phyloP scores from a whole-genome alignment of 2,329 filamentous ascomycete species.

The Ceratocystis eucalypticola region DNA sequence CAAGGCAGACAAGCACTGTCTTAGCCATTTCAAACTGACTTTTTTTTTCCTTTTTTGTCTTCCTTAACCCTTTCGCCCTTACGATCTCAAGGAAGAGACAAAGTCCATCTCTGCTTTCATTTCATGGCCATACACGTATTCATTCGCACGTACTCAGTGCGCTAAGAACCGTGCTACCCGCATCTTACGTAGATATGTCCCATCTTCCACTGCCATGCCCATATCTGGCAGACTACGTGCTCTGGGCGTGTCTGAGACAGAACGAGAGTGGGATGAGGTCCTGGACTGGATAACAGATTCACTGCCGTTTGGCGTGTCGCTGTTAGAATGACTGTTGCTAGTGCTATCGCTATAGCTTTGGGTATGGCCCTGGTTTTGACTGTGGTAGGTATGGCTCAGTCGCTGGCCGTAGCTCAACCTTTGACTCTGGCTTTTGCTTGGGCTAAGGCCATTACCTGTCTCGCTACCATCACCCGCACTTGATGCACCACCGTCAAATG shows the following conservation, averaged over 20 bases:
- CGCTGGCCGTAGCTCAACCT: not conserved
- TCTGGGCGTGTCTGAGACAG: not conserved
- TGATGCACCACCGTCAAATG: not conserved
- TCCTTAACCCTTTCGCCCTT: not conserved
- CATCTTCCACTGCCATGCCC: conserved; percentile 8
- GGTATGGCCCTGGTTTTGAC: not conserved
- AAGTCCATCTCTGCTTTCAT: not conserved
- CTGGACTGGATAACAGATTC: not conserved
- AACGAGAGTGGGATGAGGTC: not conserved
- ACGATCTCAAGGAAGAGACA: no score
- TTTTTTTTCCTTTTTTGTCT: not conserved
- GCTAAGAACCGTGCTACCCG: conserved; percentile 11
- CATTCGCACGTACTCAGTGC: conserved; percentile 11
- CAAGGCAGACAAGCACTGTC: not conserved
- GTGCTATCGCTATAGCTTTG: not conserved
- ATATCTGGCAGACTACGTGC: conserved; percentile 7
- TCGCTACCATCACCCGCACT: not conserved
- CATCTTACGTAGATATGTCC: conserved; percentile 7
- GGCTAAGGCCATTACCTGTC: not conserved
- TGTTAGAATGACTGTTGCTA: not conserved
- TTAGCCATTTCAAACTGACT: not conserved
- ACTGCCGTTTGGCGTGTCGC: not conserved
- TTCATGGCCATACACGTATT: conserved; percentile 5
- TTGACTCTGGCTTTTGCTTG: not conserved
- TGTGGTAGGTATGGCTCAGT: not conserved